Evolutionary conservation across 2,329 filamentous ascomycete genomes (phyloP).

Genomic region (Gaeumannomyces tritici): DNA sequence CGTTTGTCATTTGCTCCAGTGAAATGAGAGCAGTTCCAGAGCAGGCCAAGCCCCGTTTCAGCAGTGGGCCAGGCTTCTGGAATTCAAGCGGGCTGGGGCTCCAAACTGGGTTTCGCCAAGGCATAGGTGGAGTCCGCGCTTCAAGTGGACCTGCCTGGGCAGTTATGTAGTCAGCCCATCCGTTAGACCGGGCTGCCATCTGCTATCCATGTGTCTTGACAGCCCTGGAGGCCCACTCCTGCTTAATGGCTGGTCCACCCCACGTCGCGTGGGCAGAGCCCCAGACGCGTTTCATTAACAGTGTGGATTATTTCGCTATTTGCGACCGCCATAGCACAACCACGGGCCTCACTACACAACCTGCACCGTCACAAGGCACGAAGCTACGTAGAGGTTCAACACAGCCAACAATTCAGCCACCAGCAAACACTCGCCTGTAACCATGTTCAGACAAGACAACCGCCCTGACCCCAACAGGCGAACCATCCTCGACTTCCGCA

Average conservation of each 20-base stretch:
- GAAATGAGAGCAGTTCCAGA: neutral
- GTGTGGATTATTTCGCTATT: neutral
- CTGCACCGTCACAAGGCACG: neutral
- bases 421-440: neutral
- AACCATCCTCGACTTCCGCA: conserved; percentile 66
- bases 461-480: conserved; percentile 63
- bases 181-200: neutral
- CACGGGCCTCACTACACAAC: neutral
- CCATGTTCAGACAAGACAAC: conserved; percentile 42
- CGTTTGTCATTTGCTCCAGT: too few species aligned
- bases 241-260: neutral
- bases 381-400: neutral
- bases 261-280: neutral
- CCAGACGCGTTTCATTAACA: neutral
- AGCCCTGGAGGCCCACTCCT: neutral
- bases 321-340: neutral
- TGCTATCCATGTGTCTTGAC: neutral
- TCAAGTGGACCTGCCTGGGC: too few species aligned
- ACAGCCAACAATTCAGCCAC: neutral
- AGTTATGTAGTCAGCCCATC: too few species aligned
- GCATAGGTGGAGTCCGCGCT: too few species aligned
- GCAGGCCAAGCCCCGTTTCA: neutral
- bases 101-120: too few species aligned
- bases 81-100: too few species aligned
- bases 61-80: neutral